These are phyloP conservation scores for Dendrobium nobile DNA, from an alignment of 106 monocot species.

Conservation along the genomic window DNA sequence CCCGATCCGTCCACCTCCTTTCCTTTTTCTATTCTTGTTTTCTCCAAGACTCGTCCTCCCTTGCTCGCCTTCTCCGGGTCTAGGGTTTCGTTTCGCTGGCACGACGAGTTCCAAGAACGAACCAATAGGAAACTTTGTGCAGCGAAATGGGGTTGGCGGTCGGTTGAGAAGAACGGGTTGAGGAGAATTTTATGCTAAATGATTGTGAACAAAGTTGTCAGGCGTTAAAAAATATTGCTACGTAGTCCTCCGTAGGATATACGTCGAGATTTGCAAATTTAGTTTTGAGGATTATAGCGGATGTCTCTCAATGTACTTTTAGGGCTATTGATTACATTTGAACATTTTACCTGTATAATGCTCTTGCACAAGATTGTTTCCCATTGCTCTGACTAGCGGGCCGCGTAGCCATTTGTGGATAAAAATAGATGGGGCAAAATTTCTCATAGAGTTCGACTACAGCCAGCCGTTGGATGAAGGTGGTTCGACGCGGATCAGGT, in stretches of 20 bases:
- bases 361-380: not conserved
- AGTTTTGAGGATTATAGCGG: not conserved
- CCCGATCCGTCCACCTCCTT: not conserved
- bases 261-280: not conserved
- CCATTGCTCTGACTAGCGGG: not conserved
- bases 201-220: not conserved
- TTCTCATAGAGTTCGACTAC: not conserved
- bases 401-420: not conserved
- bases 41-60: not conserved
- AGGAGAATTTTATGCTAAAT: not conserved
- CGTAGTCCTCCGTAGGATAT: not conserved
- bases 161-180: not conserved
- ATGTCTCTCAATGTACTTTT: not conserved
- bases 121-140: not conserved
- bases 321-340: not conserved
- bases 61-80: not conserved
- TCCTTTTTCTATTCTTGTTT: not conserved
- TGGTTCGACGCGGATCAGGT: not conserved
- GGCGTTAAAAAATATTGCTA: not conserved
- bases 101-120: not conserved
- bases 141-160: not conserved
- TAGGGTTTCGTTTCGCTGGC: slow-evolving; percentile 3
- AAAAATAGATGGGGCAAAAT: not conserved
- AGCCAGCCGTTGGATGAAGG: not conserved
- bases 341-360: not conserved